Base-by-base conservation (phyloP, 2,329 filamentous ascomycete genomes). In the Phialophora chinensis region DNA sequence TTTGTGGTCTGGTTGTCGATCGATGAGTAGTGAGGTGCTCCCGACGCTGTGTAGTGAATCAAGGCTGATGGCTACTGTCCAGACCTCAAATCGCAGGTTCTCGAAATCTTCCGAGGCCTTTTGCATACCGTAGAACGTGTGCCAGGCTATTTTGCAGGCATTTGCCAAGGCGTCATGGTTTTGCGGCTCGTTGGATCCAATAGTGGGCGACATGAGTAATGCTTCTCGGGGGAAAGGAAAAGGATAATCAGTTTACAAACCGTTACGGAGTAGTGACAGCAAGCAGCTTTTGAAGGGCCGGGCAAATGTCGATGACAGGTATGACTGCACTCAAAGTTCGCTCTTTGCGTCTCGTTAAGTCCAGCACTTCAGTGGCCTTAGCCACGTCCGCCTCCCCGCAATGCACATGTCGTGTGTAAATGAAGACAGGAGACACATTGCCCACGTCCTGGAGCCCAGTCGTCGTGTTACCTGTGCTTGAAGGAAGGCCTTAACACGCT, bases 21-120 rank as follows among this genome's bases (percentile, higher is more conserved):
- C 66, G 31, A 70, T 70, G 49, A 70, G 63, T 17, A 67, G n/a
- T 5, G 68, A 65, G 0, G 68, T 70, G 27, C 66, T 70, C 38
- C 68, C 68, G 49, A 70, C 60, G 58, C 68, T 70, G 66, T 70
- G 68, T 49, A 70, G 44, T 4, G 68, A 66, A 54, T 70, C 68
- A 33, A 70, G 63, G 44, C 68, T 70, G 57, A 70, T 68, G 52
- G 68, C 68, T 27, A 70, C 62, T 42, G 68, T 70, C 68, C 68
- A 70, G 29, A 70, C 66, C 50, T 70, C 68, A 63, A 70, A 70
- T 23, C 68, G 68, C 25, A 70, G 68, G 63, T 68, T 70, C 49
- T 70, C 68, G 56, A 70, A 70, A 44, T 70, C 68, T 57, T 70
- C 68, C 11, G 65, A 68, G n/a, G 66, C 68, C 50, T 70, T 70